phyloP scores from a whole-genome alignment of 805 yeast species.

The Myxozyma lipomycoides region DNA sequence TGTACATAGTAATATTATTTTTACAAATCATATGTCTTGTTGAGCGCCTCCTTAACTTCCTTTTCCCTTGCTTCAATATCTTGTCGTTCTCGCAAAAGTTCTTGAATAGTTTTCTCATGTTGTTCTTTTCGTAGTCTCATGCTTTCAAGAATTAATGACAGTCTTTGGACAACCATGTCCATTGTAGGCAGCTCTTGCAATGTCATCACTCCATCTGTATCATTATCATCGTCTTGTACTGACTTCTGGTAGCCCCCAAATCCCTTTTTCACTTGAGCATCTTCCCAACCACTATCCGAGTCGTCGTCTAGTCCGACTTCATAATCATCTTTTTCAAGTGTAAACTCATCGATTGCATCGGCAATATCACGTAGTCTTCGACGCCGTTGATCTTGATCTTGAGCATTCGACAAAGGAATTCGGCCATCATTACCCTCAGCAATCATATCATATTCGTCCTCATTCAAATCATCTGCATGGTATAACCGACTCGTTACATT shows the following conservation, averaged over 20 bases:
- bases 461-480: slow-evolving; percentile 17
- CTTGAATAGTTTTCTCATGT: slow-evolving; percentile 8
- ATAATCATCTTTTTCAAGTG: slow-evolving; percentile 9
- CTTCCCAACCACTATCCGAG: slow-evolving; percentile 23
- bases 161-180: slow-evolving; percentile 16
- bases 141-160: slow-evolving; percentile 10
- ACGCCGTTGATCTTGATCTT: slow-evolving; percentile 16
- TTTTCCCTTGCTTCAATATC: slow-evolving; percentile 13
- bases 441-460: slow-evolving; percentile 21
- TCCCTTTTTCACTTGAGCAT: slow-evolving; percentile 25
- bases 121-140: slow-evolving; percentile 15
- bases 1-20: not conserved
- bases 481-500: slow-evolving; percentile 8
- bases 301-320: slow-evolving; percentile 13
- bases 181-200: slow-evolving; percentile 19
- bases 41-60: slow-evolving; percentile 16
- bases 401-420: slow-evolving; percentile 23
- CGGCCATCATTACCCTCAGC: slow-evolving; percentile 28
- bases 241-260: not conserved
- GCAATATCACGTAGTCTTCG: slow-evolving; percentile 15
- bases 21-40: not conserved
- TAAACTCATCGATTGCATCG: slow-evolving; percentile 20
- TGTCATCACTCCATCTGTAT: slow-evolving; percentile 2
- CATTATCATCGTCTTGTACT: not conserved
- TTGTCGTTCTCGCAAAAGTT: slow-evolving; percentile 6